Base-by-base conservation (phyloP, 2,329 filamentous ascomycete genomes). In the Botrytis deweyae region DNA sequence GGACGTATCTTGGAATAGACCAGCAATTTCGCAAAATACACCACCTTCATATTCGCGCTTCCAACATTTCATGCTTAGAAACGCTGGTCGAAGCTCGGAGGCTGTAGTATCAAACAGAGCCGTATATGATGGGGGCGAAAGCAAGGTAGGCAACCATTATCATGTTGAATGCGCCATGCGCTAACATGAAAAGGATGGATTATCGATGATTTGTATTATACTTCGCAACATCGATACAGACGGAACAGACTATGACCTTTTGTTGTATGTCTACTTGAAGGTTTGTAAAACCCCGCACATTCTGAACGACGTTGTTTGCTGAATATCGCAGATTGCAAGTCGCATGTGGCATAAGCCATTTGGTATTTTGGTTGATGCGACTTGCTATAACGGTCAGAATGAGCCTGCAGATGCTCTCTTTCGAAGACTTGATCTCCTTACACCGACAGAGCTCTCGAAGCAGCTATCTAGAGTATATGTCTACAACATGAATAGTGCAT, bases 401-500 rank as follows among this genome's bases (percentile, higher is more conserved):
- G 90, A 92, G 76, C 87, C 89, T 20, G 88, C 88, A 75, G 90
- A 92, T 78, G 88, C 90, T 29, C 82, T 92, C 2, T 90, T 92
- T 78, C 88, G 87, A 71, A 90, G 87, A 77, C 82, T 91, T 14
- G 89, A 92, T 78, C 82, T 87, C 18, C 84, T 92, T 4, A 89
- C 88, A 5, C 90, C 90, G 0, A 85, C 85, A 0, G 90, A 92
- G 77, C 81, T 92, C 63, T 85, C 87, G 2, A 85, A 85, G 70
- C 88, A 90, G 74, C 82, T 92, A 6, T 84, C 87, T 1, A 85
- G 89, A 55, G 85, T 91, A 59, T 92, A 92, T 76, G 85, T 92
- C 25, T 92, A 92, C 81, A 92, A 92, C 79, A 92, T 92, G 90
- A 92, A 92, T 78, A 91, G 88, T 78, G 87, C 89, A 18, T 92